Evolutionary conservation across 306 rosid species (phyloP), one percentile per base, ranked within the genome.

Genomic region (Corylus avellana): DNA sequence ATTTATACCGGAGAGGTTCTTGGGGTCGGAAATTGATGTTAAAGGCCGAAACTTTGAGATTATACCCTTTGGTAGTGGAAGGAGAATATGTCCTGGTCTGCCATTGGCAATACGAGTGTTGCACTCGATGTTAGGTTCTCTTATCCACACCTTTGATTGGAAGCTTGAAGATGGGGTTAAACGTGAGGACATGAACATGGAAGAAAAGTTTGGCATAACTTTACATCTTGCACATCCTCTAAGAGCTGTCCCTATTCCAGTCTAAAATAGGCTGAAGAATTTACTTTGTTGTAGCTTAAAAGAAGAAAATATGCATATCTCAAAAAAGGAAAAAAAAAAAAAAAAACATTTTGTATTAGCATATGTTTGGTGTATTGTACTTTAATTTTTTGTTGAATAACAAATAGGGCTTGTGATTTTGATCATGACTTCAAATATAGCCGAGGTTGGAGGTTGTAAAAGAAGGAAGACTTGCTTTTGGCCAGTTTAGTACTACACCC

Each of bases 131-230:
- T 53, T 90, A 77, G 94, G 89, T 7, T 85, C 90, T 0, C 71
- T 91, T 1, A 27, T 89, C 35, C 87, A 89, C 75, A 76, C 56
- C 5, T 90, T 90, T 83, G 89, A 87, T 74, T 92, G 94, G 97
- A 86, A 84, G 71, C 91, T 90, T 66, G 90, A 82, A 35, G 79
- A 77, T 56, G 79, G 83, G 20, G 29, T 74, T 58, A 42, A 69
- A 16, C 73, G 84, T 17, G 68, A 81, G n/a, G 86, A 78, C 5
- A 20, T 92, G 85, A 78, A 84, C 59, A 70, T 88, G 85, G 89
- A 90, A 11, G 94, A 87, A 3, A 90, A 87, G 54, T 69, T 78
- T 80, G 90, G 92, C 0, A 47, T 91, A 50, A 80, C 86, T 5
- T 44, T 85, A 49, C 84, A 80, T 49, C 82, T 85, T 79, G 79